phyloP scores from a whole-genome alignment of 352 stramenopile species.

The Globisporangium nagaii region DNA sequence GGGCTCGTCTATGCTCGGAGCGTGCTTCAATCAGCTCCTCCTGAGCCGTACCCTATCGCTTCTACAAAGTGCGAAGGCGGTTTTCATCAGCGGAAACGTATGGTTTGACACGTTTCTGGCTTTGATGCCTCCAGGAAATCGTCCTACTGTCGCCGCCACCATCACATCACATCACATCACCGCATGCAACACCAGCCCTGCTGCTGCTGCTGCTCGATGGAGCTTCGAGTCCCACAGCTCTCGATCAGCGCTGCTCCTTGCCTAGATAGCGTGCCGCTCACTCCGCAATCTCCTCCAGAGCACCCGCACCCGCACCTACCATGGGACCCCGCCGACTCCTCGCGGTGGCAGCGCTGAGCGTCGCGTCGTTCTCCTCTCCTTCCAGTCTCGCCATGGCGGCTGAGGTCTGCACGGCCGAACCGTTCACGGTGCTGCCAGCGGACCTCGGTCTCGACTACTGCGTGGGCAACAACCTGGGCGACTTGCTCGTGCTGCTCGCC shows the following conservation, averaged over 20 bases:
- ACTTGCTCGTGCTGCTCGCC: constrained; percentile 30
- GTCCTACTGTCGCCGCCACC: too few species aligned
- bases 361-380: neutral
- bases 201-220: too few species aligned
- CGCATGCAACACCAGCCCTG: too few species aligned
- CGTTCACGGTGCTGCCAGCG: constrained; percentile 30
- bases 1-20: neutral
- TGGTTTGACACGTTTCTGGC: neutral
- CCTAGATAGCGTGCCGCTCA: too few species aligned
- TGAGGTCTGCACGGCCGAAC: constrained; percentile 39
- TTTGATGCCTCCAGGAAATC: neutral
- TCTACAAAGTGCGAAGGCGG: neutral
- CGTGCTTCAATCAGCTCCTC: neutral
- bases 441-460: constrained; percentile 37
- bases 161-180: too few species aligned
- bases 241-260: too few species aligned
- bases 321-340: neutral
- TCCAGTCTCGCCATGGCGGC: constrained; percentile 14
- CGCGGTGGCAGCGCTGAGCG: neutral
- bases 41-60: neutral
- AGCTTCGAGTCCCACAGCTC: too few species aligned
- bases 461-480: constrained; percentile 43
- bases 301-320: neutral
- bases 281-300: neutral
- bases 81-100: neutral